Base-by-base conservation (phyloP, 768 basidiomycete species). In the Gloeostereum incarnatum region DNA sequence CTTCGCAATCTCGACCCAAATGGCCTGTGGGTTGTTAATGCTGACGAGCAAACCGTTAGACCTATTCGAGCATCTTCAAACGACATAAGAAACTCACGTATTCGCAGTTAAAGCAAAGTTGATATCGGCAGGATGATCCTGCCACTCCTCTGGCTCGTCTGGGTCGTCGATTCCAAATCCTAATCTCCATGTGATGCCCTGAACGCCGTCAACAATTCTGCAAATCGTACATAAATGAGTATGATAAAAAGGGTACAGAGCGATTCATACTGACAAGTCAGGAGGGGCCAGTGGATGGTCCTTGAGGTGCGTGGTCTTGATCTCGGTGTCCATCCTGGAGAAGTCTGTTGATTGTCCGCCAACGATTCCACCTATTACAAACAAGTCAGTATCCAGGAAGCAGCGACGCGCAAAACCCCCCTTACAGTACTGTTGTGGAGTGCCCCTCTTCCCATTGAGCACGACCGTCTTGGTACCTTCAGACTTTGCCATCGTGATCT, bases 141-240 rank as follows among this genome's bases (percentile, higher is more conserved):
- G 73, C 74, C 75, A 78, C 57, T 76, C 76, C 65, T 78, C 78
- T 3, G 76, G 76, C 52, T 69, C 55, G 11, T 54, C 48, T 4
- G 71, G 60, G 45, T 75, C 56, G 33, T 71, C 56, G 25, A 78
- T 58, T 3, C 76, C 76, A 49, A 74, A 77, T 3, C 66, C 76
- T n/a, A 78, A 61, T 40, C 78, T 57, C 74, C 75, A 80, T 21
- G 78, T 78, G 31, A 78, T 69, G 19, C 75, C 75, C 53, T 73
- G 72, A n/a, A 75, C 54, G 40, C 68, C 70, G 49, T 75, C 75
- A 13, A 69, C 69, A 44, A 69, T 40, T 45, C 73, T 75, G 39
- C 42, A 43, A 35, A 26, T 21, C 24, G 38, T 29, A 35, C 36
- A 31, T 24, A 32, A 14, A 45, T 29, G 36, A 19, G 25, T 31